A percentile compares a stretch with the other conserved stretches of the same genome.
Evolutionary conservation across 2,329 filamentous ascomycete genomes (phyloP).

Genomic region (Ascomycota sp.): DNA sequence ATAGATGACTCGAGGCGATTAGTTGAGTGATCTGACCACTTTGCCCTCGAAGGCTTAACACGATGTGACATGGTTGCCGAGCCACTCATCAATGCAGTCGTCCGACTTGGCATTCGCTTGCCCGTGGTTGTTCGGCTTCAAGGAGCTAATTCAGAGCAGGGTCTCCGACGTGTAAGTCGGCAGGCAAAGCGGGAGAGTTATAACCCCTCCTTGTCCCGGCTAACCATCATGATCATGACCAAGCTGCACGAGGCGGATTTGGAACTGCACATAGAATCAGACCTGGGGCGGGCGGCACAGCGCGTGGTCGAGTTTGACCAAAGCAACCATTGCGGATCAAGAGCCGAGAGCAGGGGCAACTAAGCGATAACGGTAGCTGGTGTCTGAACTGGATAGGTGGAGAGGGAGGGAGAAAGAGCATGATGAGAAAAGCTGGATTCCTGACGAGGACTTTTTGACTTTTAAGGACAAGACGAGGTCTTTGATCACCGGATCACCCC

Average conservation of each 20-base stretch:
- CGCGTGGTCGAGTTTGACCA: constrained; percentile 15
- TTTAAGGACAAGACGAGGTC: no score
- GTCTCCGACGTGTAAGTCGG: constrained; percentile 17
- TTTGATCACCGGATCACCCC: no score
- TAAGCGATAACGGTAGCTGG: no score
- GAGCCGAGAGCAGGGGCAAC: no score
- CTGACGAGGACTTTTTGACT: no score
- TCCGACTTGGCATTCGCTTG: constrained; percentile 15
- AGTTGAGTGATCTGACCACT: not conserved
- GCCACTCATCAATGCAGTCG: constrained; percentile 22
- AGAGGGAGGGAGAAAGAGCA: no score
- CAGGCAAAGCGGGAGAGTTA: no score
- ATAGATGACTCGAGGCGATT: no score
- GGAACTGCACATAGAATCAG: constrained; percentile 16
- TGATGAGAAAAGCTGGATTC: no score
- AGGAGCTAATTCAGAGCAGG: constrained; percentile 22
- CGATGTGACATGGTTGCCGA: constrained; percentile 30
- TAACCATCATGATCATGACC: not conserved
- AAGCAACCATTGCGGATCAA: no score
- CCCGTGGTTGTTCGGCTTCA: constrained; percentile 26
- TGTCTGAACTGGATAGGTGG: no score
- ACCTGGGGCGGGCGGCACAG: constrained; percentile 16
- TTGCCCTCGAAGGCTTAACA: constrained; percentile 18
- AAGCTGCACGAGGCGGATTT: constrained; percentile 16
- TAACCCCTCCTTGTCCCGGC: not conserved